A percentile compares a stretch with the other conserved stretches of the same genome.
Conservation (phyloP, 1,284 basidiomycete genomes). For the Sparassis latifolia region DNA sequence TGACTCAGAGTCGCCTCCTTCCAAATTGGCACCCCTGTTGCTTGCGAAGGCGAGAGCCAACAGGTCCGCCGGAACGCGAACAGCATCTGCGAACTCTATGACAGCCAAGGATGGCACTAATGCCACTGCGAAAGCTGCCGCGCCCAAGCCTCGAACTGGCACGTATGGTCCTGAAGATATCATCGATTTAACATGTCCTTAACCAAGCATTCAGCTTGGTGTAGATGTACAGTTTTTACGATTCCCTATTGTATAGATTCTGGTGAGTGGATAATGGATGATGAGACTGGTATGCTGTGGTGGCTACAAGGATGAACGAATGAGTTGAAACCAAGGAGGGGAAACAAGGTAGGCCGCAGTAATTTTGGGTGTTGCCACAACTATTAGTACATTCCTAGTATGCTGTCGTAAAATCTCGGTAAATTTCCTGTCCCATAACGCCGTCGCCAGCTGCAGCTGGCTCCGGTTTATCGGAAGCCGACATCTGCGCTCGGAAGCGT, state of each 20-base stretch:
- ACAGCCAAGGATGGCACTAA: too few relatives aligned
- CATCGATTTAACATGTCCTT: conserved; percentile 34
- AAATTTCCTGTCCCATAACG: conserved; percentile 30
- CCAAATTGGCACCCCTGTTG: conserved; percentile 12
- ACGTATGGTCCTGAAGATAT: conserved; percentile 17
- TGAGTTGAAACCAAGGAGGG: conserved; percentile 1
- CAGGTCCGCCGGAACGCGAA: too few relatives aligned
- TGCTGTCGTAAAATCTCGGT: conserved; percentile 33
- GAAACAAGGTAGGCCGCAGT: conserved; percentile 3
- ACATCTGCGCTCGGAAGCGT: conserved; percentile 40
- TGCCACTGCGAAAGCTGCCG: too few relatives aligned
- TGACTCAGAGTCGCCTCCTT: conserved; percentile 9
- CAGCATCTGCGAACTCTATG: too few relatives aligned
- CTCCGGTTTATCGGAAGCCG: conserved; percentile 16
- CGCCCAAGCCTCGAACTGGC: background rate
- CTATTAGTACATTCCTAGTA: conserved; percentile 22
- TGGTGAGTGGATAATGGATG: background rate
- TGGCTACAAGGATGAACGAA: conserved; percentile 4
- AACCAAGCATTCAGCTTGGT: background rate
- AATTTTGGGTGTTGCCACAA: conserved; percentile 5
- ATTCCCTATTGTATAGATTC: conserved; percentile 8
- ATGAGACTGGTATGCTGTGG: conserved; percentile 11
- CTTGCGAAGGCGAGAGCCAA: conserved; percentile 8
- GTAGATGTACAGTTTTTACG: conserved; percentile 8
- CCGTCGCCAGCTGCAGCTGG: conserved; percentile 24